A percentile compares a stretch with the other conserved stretches of the same genome.
phyloP scores from a whole-genome alignment of 805 yeast genomes.

The Teunomyces barrocoloradensis region DNA sequence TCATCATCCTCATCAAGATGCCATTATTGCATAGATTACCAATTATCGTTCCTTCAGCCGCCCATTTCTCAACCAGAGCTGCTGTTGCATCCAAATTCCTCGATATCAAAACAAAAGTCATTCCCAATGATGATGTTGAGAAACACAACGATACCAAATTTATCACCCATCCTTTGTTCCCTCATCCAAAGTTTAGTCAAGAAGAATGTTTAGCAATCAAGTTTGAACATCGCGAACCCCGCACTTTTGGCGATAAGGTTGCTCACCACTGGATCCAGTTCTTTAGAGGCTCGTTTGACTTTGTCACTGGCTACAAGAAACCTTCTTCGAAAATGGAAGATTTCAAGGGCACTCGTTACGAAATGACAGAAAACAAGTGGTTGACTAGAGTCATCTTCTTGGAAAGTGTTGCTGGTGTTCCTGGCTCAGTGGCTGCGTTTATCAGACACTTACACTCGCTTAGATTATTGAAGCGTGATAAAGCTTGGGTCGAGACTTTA shows the following conservation, averaged over 20 bases:
- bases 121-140: constrained; percentile 16
- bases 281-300: constrained; percentile 54
- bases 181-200: constrained; percentile 31
- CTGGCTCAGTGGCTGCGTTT: constrained; percentile 75
- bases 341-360: constrained; percentile 40
- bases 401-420: constrained; percentile 77
- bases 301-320: constrained; percentile 62
- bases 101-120: constrained; percentile 26
- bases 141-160: constrained; percentile 32
- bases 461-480: constrained; percentile 60
- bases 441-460: constrained; percentile 65
- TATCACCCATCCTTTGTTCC: constrained; percentile 40
- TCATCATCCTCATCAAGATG: not conserved
- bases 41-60: not conserved
- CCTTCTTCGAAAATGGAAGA: constrained; percentile 35
- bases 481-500: constrained; percentile 73
- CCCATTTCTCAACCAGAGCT: not conserved
- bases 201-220: constrained; percentile 37
- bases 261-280: constrained; percentile 48
- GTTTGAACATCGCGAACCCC: constrained; percentile 52
- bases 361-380: constrained; percentile 66
- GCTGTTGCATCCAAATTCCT: constrained; percentile 9
- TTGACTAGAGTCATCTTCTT: constrained; percentile 58
- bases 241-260: constrained; percentile 46
- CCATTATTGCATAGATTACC: not conserved